Base-by-base conservation (phyloP, 176 grass and related monocot species). In the Miscanthus lutarioriparius region DNA sequence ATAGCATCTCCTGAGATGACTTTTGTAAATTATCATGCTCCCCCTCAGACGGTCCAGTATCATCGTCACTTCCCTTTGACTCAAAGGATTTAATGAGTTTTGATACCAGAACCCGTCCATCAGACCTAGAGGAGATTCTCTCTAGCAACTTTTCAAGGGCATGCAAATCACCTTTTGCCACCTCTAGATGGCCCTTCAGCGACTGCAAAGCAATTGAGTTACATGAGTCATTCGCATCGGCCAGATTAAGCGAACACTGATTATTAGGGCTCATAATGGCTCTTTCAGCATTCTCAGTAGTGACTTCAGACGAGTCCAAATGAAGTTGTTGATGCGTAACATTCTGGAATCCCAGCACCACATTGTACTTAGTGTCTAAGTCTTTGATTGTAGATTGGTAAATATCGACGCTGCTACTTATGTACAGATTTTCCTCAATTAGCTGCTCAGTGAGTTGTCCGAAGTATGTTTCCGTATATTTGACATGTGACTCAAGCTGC, bases 1-100 rank as follows among this genome's bases (percentile, higher is more conserved):
- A 85, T 85, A 89, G 76, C 80, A 95, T 80, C 41, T 90, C 87
- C 77, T 65, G 76, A 64, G 87, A 86, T 86, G 80, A 32, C 84
- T 83, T 85, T 30, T 81, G 78, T 56, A 83, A 89, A 75, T 86
- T 79, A 86, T 95, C 90, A 84, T 79, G 85, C 85, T 93, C 91
- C 59, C 88, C 91, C 43, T 87, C 87, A 70, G 89, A 84, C 25
- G 84, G 72, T 82, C 88, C 71, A 92, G 65, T 76, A 67, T 91
- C 89, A 83, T 68, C 78, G 64, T 86, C 79, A 83, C 78, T 91
- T 82, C 62, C 72, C 83, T 98, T 91, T 63, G 86, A 74, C 78
- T 98, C 96, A 53, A 93, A 98, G 81, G 96, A 90, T 44, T 95
- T 88, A 62, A 98, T 94, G 79, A 98, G 93, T 80, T 95, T 93